Percentiles rank a stretch among this genome's conserved stretches.
Conservation (phyloP, 192 early-diverging fungal species). For the Helicostylum pulchrum region DNA sequence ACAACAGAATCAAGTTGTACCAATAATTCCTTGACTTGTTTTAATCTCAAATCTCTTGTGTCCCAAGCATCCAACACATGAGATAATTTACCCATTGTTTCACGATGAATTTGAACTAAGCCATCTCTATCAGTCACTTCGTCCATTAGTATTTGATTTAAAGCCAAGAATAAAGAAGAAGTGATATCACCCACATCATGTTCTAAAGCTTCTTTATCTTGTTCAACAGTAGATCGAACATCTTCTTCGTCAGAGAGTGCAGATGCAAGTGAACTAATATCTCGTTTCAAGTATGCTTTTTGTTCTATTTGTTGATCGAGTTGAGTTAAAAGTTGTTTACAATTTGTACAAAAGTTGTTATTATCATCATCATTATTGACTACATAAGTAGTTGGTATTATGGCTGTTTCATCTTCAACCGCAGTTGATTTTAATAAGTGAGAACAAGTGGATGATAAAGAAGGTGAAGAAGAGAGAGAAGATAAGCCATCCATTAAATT, state of each 20-base stretch:
- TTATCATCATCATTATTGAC: neutral
- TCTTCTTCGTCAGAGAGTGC: slow-evolving; percentile 40
- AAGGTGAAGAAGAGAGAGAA: slow-evolving; percentile 8
- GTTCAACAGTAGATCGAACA: slow-evolving; percentile 30
- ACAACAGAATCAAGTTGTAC: slow-evolving; percentile 43
- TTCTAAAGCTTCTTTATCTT: slow-evolving; percentile 34
- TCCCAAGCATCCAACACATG: slow-evolving; percentile 29
- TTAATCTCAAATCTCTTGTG: slow-evolving; percentile 30
- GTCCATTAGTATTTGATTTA: slow-evolving; percentile 47
- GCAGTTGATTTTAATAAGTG: neutral
- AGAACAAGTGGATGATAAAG: neutral
- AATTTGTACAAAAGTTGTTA: slow-evolving; percentile 37
- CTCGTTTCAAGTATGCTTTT: slow-evolving; percentile 45
- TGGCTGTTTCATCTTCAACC: neutral
- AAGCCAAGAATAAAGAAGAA: slow-evolving; percentile 33
- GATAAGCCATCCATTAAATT: slow-evolving; percentile 22
- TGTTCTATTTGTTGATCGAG: slow-evolving; percentile 50
- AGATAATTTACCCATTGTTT: slow-evolving; percentile 22
- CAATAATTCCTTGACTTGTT: slow-evolving; percentile 41
- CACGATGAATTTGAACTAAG: slow-evolving; percentile 31
- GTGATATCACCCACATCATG: slow-evolving; percentile 43
- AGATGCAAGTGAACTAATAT: slow-evolving; percentile 37
- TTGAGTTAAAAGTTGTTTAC: slow-evolving; percentile 40
- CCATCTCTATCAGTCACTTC: slow-evolving; percentile 40
- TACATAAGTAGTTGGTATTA: neutral